These are phyloP conservation scores for Corchorus capsularis DNA, from an alignment of 345 rosid genomes.

Conservation along the genomic window DNA sequence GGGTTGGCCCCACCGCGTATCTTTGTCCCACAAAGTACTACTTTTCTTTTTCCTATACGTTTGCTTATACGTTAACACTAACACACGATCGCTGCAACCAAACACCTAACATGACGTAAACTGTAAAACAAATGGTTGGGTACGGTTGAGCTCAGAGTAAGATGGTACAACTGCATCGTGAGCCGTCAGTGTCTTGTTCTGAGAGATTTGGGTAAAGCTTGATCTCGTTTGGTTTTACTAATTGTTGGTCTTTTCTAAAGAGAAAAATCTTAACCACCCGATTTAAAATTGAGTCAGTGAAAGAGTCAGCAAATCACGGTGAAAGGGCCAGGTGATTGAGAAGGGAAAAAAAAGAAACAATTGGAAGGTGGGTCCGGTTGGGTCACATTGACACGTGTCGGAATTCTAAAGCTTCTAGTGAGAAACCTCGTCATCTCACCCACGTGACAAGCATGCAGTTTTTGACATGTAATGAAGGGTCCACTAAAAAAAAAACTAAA, in stretches of 20 bases:
- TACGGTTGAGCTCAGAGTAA: background rate
- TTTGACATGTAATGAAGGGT: background rate
- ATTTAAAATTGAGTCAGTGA: slow-evolving; percentile 10
- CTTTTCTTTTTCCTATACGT: background rate
- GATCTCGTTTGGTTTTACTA: background rate
- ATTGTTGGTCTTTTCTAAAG: no score
- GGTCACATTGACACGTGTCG: slow-evolving; percentile 11
- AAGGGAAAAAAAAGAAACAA: background rate
- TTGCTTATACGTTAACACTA: slow-evolving; percentile 27
- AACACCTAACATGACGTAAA: slow-evolving; percentile 14
- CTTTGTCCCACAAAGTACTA: slow-evolving; percentile 41
- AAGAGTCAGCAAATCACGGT: background rate
- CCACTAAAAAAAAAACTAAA: background rate
- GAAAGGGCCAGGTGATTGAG: background rate
- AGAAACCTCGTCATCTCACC: slow-evolving; percentile 33
- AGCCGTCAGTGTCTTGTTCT: background rate
- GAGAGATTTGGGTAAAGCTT: background rate
- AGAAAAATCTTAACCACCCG: slow-evolving; percentile 26
- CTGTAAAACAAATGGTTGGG: background rate
- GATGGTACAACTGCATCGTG: background rate
- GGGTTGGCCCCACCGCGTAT: slow-evolving; percentile 45
- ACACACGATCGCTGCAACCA: background rate
- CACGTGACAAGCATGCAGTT: slow-evolving; percentile 40
- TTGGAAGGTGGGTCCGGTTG: background rate
- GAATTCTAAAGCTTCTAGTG: background rate